Evolutionary conservation across 306 rosid species (phyloP).

Genomic region (Dalbergia cultrata): DNA sequence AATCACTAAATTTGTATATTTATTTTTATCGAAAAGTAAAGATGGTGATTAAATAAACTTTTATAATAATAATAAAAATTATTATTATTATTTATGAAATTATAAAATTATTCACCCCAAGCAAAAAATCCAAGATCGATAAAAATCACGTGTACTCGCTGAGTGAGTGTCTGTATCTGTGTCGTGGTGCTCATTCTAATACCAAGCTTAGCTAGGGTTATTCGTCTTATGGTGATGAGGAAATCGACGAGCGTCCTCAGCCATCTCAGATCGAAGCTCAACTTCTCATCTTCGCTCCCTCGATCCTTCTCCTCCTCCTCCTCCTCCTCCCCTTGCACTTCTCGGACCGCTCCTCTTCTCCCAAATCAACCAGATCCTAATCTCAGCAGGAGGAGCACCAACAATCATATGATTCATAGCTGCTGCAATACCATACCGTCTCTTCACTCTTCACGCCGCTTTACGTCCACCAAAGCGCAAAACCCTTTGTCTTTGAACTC

Average conservation of each 20-base stretch:
- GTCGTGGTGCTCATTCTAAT: background rate
- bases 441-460: conserved; percentile 52
- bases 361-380: conserved; percentile 13
- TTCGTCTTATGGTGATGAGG: conserved; percentile 42
- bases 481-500: conserved; percentile 43
- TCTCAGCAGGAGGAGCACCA: background rate
- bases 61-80: too few relatives aligned
- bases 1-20: too few relatives aligned
- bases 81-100: too few relatives aligned
- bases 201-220: too few relatives aligned
- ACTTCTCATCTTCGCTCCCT: conserved; percentile 23
- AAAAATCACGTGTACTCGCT: too few relatives aligned
- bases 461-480: conserved; percentile 54
- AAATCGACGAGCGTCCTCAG: conserved; percentile 52
- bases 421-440: conserved; percentile 4
- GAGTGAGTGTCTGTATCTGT: background rate
- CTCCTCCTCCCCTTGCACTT: background rate
- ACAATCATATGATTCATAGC: background rate
- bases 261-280: conserved; percentile 49
- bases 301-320: background rate
- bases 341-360: background rate
- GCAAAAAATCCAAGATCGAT: too few relatives aligned
- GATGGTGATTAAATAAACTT: too few relatives aligned
- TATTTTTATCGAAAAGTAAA: too few relatives aligned
- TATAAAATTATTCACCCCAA: too few relatives aligned